These are phyloP conservation scores for Malassezia caprae DNA, from an alignment of 1,284 basidiomycete genomes.

Conservation along the genomic window DNA sequence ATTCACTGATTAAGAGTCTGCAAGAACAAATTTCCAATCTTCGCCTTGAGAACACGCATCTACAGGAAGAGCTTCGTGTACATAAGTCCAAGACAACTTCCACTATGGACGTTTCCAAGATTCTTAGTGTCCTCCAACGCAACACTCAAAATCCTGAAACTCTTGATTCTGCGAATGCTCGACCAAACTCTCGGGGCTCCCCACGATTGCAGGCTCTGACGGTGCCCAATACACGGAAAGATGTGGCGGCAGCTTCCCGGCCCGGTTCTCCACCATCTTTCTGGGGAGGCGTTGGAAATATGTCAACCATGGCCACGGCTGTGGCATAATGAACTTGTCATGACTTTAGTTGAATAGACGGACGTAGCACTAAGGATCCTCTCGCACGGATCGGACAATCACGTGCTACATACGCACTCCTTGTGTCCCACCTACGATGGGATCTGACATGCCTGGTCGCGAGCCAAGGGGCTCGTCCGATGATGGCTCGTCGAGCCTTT, in stretches of 20 bases:
- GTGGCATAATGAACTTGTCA: slow-evolving; percentile 1
- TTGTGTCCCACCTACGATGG: not conserved
- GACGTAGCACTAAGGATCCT: not conserved
- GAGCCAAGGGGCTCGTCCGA: not conserved
- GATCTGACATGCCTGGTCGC: not conserved
- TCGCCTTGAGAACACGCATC: slow-evolving; percentile 69
- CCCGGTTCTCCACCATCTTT: slow-evolving; percentile 1
- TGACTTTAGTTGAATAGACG: not conserved
- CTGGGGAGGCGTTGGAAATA: slow-evolving; percentile 2
- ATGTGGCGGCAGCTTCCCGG: slow-evolving; percentile 4
- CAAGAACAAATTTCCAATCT: slow-evolving; percentile 70
- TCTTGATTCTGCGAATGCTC: not conserved
- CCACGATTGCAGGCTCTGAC: not conserved
- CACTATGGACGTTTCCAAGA: slow-evolving; percentile 32
- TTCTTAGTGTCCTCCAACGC: slow-evolving; percentile 62
- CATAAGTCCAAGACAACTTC: slow-evolving; percentile 58
- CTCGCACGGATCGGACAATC: not conserved
- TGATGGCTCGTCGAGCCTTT: not conserved
- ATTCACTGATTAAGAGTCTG: slow-evolving; percentile 77
- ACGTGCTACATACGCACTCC: not conserved
- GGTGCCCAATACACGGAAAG: slow-evolving; percentile 11
- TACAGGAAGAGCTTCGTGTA: slow-evolving; percentile 51
- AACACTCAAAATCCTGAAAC: not conserved
- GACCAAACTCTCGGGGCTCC: not conserved
- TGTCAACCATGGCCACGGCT: not conserved